Evolutionary conservation across 164 flowering plant genomes (phyloP).

Genomic region (Chloranthus sessilifolius): DNA sequence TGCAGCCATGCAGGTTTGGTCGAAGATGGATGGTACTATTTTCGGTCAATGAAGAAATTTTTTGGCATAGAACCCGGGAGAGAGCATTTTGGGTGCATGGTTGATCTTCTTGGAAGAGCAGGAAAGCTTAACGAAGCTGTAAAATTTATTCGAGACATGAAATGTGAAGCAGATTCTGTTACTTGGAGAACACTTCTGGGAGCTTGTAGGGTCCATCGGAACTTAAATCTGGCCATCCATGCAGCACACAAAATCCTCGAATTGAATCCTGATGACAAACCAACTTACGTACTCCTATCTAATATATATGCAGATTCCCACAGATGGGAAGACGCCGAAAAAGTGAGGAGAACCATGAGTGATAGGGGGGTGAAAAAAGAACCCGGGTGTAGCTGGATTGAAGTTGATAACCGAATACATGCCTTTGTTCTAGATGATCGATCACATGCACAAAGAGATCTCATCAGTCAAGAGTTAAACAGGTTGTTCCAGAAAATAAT

Average conservation of each 20-base stretch:
- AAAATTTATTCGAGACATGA: conserved; percentile 54
- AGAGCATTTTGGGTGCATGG: conserved; percentile 84
- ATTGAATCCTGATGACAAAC: conserved; percentile 64
- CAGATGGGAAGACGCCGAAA: conserved; percentile 60
- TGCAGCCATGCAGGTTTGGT: conserved; percentile 92
- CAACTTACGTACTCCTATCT: conserved; percentile 62
- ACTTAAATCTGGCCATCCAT: conserved; percentile 52
- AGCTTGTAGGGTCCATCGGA: conserved; percentile 67
- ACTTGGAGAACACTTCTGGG: conserved; percentile 77
- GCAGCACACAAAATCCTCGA: conserved; percentile 60
- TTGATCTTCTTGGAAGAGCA: conserved; percentile 89
- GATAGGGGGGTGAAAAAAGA: conserved; percentile 57
- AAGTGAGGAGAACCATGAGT: conserved; percentile 53
- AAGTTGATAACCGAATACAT: conserved; percentile 53
- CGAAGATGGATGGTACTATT: conserved; percentile 59
- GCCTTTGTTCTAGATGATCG: conserved; percentile 56
- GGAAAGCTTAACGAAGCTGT: conserved; percentile 75
- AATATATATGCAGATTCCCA: conserved; percentile 66
- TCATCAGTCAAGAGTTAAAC: conserved; percentile 34
- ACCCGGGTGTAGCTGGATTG: conserved; percentile 94
- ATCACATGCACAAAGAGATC: conserved; percentile 53
- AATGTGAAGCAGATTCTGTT: conserved; percentile 63
- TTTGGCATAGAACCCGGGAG: conserved; percentile 62
- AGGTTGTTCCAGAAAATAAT: conserved; percentile 40
- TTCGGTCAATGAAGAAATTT: conserved; percentile 54